Conservation (phyloP, 805 yeast genomes). For the Myxozyma sirexii region DNA sequence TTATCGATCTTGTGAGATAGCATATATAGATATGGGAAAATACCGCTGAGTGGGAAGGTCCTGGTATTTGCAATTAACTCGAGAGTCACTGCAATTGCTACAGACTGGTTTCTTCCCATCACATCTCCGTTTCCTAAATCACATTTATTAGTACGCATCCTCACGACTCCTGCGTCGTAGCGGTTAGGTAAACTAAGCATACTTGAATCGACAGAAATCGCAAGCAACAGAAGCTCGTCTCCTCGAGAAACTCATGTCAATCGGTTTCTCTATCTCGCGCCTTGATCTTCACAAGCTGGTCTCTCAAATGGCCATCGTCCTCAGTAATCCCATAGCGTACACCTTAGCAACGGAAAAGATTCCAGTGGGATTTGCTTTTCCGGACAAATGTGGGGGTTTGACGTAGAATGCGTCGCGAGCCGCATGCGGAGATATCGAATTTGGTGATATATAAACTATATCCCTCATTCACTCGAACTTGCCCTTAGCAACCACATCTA, state of each 20-base stretch:
- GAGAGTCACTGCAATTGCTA: constrained; percentile 1
- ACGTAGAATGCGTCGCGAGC: no score
- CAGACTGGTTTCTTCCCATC: constrained; percentile 11
- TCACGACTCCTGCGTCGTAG: no score
- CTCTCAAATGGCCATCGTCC: no score
- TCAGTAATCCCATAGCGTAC: no score
- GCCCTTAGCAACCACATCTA: no score
- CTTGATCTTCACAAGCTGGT: neutral
- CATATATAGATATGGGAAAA: neutral
- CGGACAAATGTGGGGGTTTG: no score
- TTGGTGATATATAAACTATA: no score
- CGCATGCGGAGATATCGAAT: no score
- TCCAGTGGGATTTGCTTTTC: no score
- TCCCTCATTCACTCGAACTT: no score
- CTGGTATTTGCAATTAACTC: constrained; percentile 3
- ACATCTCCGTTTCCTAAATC: constrained; percentile 11
- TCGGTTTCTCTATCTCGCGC: neutral
- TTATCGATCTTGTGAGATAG: neutral
- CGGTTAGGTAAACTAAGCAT: neutral
- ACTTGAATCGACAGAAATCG: constrained; percentile 12
- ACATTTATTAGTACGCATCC: neutral
- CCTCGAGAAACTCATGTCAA: constrained; percentile 4
- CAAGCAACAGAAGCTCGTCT: constrained; percentile 7
- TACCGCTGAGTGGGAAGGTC: constrained; percentile 12
- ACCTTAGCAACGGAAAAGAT: no score